Percentiles rank a stretch among this genome's conserved stretches.
phyloP scores from a whole-genome alignment of 768 basidiomycete species.

The Suillus subaureus region DNA sequence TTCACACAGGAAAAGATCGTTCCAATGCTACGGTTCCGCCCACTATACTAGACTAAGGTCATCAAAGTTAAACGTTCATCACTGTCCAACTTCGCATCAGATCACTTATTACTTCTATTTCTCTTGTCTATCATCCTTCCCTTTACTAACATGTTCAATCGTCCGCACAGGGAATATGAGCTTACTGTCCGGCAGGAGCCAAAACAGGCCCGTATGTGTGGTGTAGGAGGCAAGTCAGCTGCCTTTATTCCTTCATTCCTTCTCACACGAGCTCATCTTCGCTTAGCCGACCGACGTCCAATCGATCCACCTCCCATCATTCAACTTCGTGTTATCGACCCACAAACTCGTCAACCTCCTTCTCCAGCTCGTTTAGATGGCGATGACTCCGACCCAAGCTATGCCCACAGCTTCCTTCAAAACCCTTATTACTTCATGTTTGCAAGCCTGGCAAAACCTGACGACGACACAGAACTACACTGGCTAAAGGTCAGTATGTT shows the following conservation, averaged over 20 bases:
- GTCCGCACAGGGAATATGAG: conserved; percentile 71
- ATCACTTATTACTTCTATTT: conserved; percentile 10
- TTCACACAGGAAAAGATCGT: conserved; percentile 17
- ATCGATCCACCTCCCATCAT: conserved; percentile 97
- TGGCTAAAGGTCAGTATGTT: conserved; percentile 64
- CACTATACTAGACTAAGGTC: neutral
- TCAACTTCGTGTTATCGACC: conserved; percentile 88
- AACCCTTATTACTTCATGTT: conserved; percentile 98
- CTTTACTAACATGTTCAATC: conserved; percentile 8
- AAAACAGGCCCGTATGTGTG: conserved; percentile 90
- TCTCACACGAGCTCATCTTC: conserved; percentile 2
- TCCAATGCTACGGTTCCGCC: conserved; percentile 17
- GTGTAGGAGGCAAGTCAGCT: conserved; percentile 74
- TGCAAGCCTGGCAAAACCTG: conserved; percentile 85
- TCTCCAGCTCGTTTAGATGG: conserved; percentile 30
- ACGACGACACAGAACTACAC: conserved; percentile 87
- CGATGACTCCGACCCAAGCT: conserved; percentile 38
- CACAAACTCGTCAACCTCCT: conserved; percentile 38
- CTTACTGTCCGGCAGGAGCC: conserved; percentile 89
- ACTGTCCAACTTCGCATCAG: conserved; percentile 15
- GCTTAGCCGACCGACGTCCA: conserved; percentile 86
- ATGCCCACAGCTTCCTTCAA: conserved; percentile 71
- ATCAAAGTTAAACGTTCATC: conserved; percentile 8
- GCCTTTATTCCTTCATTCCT: conserved; percentile 12
- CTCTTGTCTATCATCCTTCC: neutral